Conservation (phyloP, 148 eudicot genomes). For the Selenicereus undatus region DNA sequence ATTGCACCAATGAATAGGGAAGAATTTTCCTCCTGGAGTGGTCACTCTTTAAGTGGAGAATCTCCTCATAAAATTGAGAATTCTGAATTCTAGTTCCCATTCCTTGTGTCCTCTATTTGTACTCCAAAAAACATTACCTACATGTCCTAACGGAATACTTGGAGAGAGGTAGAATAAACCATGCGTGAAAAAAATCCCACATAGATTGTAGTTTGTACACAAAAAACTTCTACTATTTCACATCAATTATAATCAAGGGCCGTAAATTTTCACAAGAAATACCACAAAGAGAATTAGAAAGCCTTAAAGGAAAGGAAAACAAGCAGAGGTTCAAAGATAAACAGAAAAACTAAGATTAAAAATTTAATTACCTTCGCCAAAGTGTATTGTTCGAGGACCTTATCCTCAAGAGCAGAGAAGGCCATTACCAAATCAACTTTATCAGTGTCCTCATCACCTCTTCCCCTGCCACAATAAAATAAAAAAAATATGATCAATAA, state of each 20-base stretch:
- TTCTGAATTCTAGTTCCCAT: no score
- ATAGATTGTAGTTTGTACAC: neutral
- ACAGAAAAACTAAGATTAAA: neutral
- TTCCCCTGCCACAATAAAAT: slow-evolving; percentile 43
- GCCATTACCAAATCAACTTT: slow-evolving; percentile 68
- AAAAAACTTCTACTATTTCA: neutral
- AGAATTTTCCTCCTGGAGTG: no score
- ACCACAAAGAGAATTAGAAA: neutral
- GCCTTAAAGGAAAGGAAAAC: neutral
- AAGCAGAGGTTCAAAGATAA: neutral
- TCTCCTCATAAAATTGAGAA: no score
- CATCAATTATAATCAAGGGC: neutral
- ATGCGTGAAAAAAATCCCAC: neutral
- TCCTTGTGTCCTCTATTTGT: no score
- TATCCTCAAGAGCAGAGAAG: slow-evolving; percentile 86
- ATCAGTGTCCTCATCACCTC: slow-evolving; percentile 77
- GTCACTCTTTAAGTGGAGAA: no score
- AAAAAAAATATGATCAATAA: neutral
- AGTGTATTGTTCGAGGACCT: slow-evolving; percentile 85
- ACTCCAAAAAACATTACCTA: neutral
- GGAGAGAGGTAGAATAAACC: neutral
- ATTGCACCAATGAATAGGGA: no score
- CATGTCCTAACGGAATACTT: neutral
- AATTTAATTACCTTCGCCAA: slow-evolving; percentile 62
- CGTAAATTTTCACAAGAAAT: neutral